Percentiles rank a stretch among this genome's conserved stretches.
These are phyloP conservation scores for Lepidium aucheri DNA, from an alignment of 345 rosid genomes.

Conservation along the genomic window DNA sequence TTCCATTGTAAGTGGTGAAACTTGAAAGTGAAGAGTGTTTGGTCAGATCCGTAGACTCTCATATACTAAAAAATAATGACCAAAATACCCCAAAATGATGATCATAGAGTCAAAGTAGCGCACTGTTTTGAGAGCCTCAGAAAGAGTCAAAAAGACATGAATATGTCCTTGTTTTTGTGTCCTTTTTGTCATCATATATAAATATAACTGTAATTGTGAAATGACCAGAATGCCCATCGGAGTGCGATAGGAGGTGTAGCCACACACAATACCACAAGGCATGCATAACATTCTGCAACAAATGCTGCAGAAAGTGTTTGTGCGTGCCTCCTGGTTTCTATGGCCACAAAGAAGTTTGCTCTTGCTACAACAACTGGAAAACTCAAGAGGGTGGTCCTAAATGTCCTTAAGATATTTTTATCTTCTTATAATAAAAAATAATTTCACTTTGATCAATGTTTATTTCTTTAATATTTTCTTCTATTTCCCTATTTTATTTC, in stretches of 20 bases:
- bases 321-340: slow-evolving; percentile 75
- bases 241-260: slow-evolving; percentile 52
- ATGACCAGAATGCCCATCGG: slow-evolving; percentile 59
- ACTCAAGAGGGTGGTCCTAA: slow-evolving; percentile 66
- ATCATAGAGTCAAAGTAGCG: slow-evolving; percentile 14
- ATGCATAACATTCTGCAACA: slow-evolving; percentile 59
- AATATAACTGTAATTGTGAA: not conserved
- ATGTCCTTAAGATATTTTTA: slow-evolving; percentile 41
- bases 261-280: slow-evolving; percentile 47
- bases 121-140: slow-evolving; percentile 16
- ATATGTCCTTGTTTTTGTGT: not conserved
- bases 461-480: no score
- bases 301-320: slow-evolving; percentile 61
- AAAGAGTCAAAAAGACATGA: slow-evolving; percentile 1
- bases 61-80: not conserved
- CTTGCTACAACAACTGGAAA: slow-evolving; percentile 78
- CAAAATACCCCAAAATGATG: not conserved
- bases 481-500: not conserved
- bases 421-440: not conserved
- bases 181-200: no score
- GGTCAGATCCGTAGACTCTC: slow-evolving; percentile 10
- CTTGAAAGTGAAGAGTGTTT: not conserved
- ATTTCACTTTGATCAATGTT: not conserved
- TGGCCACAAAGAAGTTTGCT: slow-evolving; percentile 54
- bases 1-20: not conserved